Evolutionary conservation across 352 stramenopile species (phyloP).

Genomic region (Phytopythium mirpurense): DNA sequence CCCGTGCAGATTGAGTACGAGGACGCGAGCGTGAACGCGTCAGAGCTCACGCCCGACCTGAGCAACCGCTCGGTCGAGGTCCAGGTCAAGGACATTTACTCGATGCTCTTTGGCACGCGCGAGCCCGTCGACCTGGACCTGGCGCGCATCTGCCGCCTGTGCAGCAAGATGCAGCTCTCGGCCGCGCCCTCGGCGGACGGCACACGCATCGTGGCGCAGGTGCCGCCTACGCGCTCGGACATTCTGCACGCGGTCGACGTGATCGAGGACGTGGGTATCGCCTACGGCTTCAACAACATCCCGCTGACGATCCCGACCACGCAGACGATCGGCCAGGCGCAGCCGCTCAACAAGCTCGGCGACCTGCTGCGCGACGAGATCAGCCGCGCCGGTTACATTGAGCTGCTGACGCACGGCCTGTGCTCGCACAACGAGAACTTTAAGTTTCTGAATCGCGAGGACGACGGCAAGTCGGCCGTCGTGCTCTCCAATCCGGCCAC

Average conservation of each 20-base stretch:
- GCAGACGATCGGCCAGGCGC: conserved; percentile 93
- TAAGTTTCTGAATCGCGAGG: conserved; percentile 84
- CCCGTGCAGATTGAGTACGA: conserved; percentile 97
- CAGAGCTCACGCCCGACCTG: conserved; percentile 91
- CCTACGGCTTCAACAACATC: conserved; percentile 99
- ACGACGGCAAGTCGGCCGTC: conserved; percentile 88
- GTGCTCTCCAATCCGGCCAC: conserved; percentile 98
- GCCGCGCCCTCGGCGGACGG: conserved; percentile 59
- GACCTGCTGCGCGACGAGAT: conserved; percentile 98
- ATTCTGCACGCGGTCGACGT: conserved; percentile 99
- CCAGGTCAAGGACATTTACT: conserved; percentile 84
- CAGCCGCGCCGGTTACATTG: conserved; percentile 95
- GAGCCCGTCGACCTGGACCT: conserved; percentile 80
- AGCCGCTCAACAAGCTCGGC: conserved; percentile 97
- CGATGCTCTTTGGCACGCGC: conserved; percentile 81
- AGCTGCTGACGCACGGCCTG: conserved; percentile 97
- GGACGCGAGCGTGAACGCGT: conserved; percentile 51
- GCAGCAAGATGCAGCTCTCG: conserved; percentile 98
- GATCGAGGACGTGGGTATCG: conserved; percentile 99
- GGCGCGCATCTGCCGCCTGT: conserved; percentile 89
- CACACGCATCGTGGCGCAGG: conserved; percentile 87
- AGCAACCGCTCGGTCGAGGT: conserved; percentile 85
- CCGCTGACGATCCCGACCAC: conserved; percentile 93
- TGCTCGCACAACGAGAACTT: conserved; percentile 98
- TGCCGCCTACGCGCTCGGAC: conserved; percentile 97